Conservation (phyloP, 331 rosid species). For the Pyrus hybrid region DNA sequence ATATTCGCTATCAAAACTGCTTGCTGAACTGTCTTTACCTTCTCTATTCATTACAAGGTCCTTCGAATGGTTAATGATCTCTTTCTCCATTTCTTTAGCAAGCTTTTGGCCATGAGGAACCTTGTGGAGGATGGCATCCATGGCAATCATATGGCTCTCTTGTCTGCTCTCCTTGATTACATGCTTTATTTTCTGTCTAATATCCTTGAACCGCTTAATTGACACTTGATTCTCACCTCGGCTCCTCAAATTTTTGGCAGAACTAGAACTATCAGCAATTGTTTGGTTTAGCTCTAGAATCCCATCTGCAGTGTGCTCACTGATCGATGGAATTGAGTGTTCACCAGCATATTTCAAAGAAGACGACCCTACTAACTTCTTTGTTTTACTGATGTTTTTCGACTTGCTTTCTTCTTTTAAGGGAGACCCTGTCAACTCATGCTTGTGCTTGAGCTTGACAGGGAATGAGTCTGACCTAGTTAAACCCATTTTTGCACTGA, state of each 20-base stretch:
- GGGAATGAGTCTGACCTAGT: constrained; percentile 43
- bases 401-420: background rate
- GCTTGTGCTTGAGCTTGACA: constrained; percentile 13
- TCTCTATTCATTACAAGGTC: constrained; percentile 13
- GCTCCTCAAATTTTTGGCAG: background rate
- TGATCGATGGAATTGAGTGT: background rate
- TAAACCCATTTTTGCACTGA: constrained; percentile 15
- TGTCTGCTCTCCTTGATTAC: constrained; percentile 43
- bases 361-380: background rate
- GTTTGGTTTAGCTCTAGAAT: background rate
- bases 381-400: constrained; percentile 1
- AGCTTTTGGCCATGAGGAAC: constrained; percentile 49
- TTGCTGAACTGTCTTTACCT: constrained; percentile 23
- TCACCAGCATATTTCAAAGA: constrained; percentile 7
- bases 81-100: constrained; percentile 17
- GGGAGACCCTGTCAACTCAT: constrained; percentile 2
- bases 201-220: constrained; percentile 45
- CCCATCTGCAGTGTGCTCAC: background rate
- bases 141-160: constrained; percentile 47
- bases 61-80: constrained; percentile 8
- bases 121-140: constrained; percentile 66
- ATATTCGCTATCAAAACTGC: background rate
- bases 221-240: constrained; percentile 12
- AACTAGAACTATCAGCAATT: background rate
- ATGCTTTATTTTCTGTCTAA: constrained; percentile 47